Evolutionary conservation across 352 stramenopile species (phyloP), one percentile per base, ranked within the genome.

Genomic region (Globisporangium radiosum): DNA sequence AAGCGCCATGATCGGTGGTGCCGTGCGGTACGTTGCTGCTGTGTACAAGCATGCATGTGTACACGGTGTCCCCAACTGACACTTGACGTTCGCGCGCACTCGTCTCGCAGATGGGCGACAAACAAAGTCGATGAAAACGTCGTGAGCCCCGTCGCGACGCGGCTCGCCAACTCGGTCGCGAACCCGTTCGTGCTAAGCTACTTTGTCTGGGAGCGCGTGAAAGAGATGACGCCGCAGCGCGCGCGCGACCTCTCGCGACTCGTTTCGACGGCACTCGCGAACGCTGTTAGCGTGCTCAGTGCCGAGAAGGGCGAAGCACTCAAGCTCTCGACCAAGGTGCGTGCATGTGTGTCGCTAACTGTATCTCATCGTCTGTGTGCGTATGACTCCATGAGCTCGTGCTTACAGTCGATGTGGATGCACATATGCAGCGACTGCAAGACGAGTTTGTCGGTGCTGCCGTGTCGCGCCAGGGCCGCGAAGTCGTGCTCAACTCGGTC

Each of bases 151-250:
- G 72, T 90, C 51, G 66, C 78, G 39, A 63, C 61, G 17, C 72
- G 70, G 3, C 69, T 90, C 52, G 78, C 75, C 6, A 70, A 62
- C n/a, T 92, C 82, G n/a, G 75, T 89, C 59, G 76, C 66, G 54
- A 92, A 92, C 47, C 82, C 82, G 25, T 77, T 84, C 47, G 80
- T 92, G 50, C 69, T 88, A 55, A 92, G 78, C 63, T 82, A 80
- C 51, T 62, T 88, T 42, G 66, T 92, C 13, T 92, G 80, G 82
- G 69, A 89, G 44, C 73, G 67, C 48, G 64, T 90, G 47, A 90
- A 92, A 70, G 71, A 62, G n/a, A 70, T 88, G 58, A 87, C 82
- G 47, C 82, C 82, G 50, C 80, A 90, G 68, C 80, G 80, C 47
- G 78, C 82, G 49, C 75, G 80, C 51, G 80, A 92, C 58, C 56